These are phyloP conservation scores for Metarhizium album DNA, from an alignment of 2,329 filamentous ascomycete genomes.

Conservation along the genomic window DNA sequence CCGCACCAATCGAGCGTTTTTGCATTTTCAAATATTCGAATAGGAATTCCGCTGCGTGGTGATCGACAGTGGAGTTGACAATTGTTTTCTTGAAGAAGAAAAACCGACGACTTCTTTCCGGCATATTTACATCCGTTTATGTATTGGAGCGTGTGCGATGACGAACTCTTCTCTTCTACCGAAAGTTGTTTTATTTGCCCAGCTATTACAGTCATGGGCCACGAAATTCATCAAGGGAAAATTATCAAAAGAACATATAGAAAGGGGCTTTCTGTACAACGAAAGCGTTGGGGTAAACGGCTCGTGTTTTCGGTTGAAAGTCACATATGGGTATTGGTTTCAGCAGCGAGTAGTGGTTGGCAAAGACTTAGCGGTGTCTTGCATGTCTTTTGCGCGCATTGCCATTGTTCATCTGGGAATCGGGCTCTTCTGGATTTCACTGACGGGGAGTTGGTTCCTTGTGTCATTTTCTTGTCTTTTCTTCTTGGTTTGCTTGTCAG, in stretches of 20 bases:
- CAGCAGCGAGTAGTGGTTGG: conserved; percentile 22
- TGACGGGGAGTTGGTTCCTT: conserved; percentile 26
- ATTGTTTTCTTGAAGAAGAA: neutral
- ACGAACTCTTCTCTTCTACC: conserved; percentile 3
- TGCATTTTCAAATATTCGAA: conserved; percentile 16
- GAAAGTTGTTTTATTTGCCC: conserved; percentile 21
- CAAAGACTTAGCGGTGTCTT: conserved; percentile 24
- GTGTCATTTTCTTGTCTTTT: conserved; percentile 3
- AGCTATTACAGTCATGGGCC: conserved; percentile 24
- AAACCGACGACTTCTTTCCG: conserved; percentile 1
- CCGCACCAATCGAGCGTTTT: conserved; percentile 31
- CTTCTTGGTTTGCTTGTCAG: conserved; percentile 1
- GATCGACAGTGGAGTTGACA: conserved; percentile 11
- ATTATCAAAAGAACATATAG: conserved; percentile 40
- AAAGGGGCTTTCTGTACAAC: conserved; percentile 19
- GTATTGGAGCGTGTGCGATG: conserved; percentile 12
- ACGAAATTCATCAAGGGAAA: conserved; percentile 33
- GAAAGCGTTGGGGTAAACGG: conserved; percentile 15
- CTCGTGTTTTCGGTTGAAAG: conserved; percentile 26
- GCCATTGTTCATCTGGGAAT: conserved; percentile 19
- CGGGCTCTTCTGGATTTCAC: conserved; percentile 7
- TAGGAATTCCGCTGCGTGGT: conserved; percentile 8
- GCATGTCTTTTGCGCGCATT: conserved; percentile 16
- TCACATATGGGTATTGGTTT: conserved; percentile 21
- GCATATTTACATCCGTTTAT: conserved; percentile 10